These are phyloP conservation scores for Candida coquimbonensis DNA, from an alignment of 805 yeast species.

Conservation along the genomic window DNA sequence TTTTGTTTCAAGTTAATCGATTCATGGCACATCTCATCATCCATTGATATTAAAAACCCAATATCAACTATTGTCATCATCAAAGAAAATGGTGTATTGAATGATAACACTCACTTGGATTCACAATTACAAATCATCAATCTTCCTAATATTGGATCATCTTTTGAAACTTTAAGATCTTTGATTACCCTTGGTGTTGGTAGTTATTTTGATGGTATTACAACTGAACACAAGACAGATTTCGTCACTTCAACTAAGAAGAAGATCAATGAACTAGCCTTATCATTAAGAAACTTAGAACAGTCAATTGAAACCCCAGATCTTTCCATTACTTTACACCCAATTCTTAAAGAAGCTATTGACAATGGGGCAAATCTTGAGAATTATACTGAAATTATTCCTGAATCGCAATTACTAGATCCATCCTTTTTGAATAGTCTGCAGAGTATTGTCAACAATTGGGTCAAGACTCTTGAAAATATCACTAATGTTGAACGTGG, in stretches of 20 bases:
- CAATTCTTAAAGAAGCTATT: constrained; percentile 36
- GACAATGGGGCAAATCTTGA: constrained; percentile 25
- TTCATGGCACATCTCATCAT: constrained; percentile 11
- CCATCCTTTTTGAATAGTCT: constrained; percentile 54
- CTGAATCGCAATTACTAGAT: constrained; percentile 38
- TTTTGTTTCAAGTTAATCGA: constrained; percentile 17
- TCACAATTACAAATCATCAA: constrained; percentile 29
- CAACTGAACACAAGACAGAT: constrained; percentile 23
- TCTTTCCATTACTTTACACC: constrained; percentile 44
- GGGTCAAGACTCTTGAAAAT: constrained; percentile 61
- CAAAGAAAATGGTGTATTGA: constrained; percentile 33
- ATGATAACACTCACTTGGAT: constrained; percentile 18
- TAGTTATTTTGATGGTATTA: constrained; percentile 58
- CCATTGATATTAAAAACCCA: constrained; percentile 7
- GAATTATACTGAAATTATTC: constrained; percentile 23
- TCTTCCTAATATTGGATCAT: constrained; percentile 25
- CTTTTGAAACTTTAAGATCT: constrained; percentile 47
- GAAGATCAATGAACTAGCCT: constrained; percentile 60
- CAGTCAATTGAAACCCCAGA: constrained; percentile 66
- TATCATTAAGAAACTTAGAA: constrained; percentile 60
- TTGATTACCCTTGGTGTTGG: constrained; percentile 57
- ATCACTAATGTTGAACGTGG: constrained; percentile 48
- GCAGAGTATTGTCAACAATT: constrained; percentile 63
- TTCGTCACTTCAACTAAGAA: constrained; percentile 44
- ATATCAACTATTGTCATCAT: constrained; percentile 32